Evolutionary conservation across 2,329 filamentous ascomycete genomes (phyloP), one percentile per base, ranked within the genome.

Genomic region (Pseudogymnoascus destructans): DNA sequence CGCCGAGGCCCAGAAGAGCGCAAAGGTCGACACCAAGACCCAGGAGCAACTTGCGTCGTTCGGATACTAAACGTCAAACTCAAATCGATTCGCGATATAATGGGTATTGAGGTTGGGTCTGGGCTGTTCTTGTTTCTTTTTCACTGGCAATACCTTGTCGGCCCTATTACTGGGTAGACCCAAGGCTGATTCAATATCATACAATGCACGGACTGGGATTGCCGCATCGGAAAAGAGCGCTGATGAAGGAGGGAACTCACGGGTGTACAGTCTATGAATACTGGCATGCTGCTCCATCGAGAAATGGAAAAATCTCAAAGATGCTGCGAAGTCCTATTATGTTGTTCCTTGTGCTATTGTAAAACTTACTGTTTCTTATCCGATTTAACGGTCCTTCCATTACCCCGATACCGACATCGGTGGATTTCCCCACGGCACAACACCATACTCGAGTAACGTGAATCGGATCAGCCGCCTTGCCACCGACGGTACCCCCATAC

Each of bases 1-100:
- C 70, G 80, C 85, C 69, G 88, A 95, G 74, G 91, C 92, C 70
- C 87, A 95, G 86, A 92, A 92, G 86, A 87, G 80, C 75, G 89
- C 90, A 69, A 85, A 82, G 74, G 84, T 92, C 75, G 86, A 92
- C 78, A 79, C 81, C 74, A 90, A 93, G 84, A 89, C 86, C 74
- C 82, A 85, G 77, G 80, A 86, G 80, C 85, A 93, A 77, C 86
- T 97, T 74, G 87, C 87, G 78, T 79, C 85, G 72, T 89, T 81
- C 78, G 92, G 91, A 75, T 95, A 95, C 85, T 97, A 95, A 75
- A 75, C 64, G 42, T 35, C 33, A 52, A 40, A 42, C 38, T 57
- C 58, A 57, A 46, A 38, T 36, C 46, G 57, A 59, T 15, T 57
- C 25, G 59, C 25, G 38, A 55, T 57, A 38, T 57, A 40, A 36